Percentiles rank a stretch among this genome's conserved stretches.
Conservation (phyloP, 2,329 filamentous ascomycete species). For the Arthrobotrys sphaeroides region DNA sequence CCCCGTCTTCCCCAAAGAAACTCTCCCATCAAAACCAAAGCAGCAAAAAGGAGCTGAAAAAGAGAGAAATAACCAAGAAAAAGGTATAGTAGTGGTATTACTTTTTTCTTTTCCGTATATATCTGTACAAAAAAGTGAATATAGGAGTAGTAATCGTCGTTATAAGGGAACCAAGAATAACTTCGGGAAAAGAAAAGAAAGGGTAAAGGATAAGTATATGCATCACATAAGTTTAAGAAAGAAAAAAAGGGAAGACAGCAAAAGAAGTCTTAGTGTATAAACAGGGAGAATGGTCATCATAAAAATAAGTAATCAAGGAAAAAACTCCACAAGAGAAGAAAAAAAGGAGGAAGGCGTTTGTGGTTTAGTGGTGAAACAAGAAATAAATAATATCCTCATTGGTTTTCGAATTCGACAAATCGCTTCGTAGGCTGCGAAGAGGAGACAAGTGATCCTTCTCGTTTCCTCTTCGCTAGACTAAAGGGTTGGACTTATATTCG, state of each 20-base stretch:
- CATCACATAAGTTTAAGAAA: constrained; percentile 1
- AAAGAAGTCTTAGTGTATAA: neutral
- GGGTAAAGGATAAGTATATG: constrained; percentile 3
- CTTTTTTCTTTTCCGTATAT: constrained; percentile 12
- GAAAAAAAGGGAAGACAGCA: neutral
- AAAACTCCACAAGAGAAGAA: no score
- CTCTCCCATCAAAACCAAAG: neutral
- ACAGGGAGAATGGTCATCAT: neutral
- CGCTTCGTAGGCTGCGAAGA: constrained; percentile 52
- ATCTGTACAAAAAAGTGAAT: constrained; percentile 16
- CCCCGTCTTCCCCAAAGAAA: neutral
- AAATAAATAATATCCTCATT: no score
- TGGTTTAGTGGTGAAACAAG: no score
- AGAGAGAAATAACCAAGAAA: neutral
- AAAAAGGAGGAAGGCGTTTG: no score
- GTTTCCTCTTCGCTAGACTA: constrained; percentile 55
- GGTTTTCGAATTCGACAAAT: constrained; percentile 51
- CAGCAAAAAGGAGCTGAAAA: neutral
- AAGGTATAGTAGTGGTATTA: neutral
- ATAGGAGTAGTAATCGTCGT: neutral
- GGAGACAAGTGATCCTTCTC: constrained; percentile 53
- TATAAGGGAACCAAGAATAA: neutral
- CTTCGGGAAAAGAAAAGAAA: neutral
- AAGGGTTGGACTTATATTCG: constrained; percentile 51
- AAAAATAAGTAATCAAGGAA: neutral